A percentile compares a stretch with the other conserved stretches of the same genome.
Conservation (phyloP, 1,284 basidiomycete species). For the Tetrapyrgos nigripes region DNA sequence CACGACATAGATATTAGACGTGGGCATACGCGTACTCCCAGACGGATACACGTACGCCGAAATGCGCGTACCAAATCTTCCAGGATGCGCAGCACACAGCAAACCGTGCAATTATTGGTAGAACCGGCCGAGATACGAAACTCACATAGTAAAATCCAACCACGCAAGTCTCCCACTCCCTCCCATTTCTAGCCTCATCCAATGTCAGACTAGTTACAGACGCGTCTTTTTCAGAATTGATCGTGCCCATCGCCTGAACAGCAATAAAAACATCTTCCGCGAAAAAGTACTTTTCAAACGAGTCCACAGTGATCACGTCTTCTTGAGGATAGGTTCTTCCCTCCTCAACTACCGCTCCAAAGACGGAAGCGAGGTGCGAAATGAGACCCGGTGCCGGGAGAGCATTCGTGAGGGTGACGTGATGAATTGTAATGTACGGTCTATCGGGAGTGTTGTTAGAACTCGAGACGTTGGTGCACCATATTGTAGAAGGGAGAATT, state of each 20-base stretch:
- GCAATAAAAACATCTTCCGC: constrained; percentile 80
- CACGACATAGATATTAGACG: neutral
- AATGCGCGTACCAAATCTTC: too few species aligned
- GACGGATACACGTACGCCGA: neutral
- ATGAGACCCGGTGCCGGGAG: constrained; percentile 54
- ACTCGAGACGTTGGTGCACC: constrained; percentile 31
- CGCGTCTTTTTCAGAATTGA: constrained; percentile 30
- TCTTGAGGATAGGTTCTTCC: constrained; percentile 90
- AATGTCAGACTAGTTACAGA: constrained; percentile 28
- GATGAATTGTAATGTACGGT: constrained; percentile 58
- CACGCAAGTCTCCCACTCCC: constrained; percentile 72
- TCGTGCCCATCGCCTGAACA: constrained; percentile 42
- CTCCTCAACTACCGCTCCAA: constrained; percentile 77
- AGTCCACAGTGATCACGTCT: constrained; percentile 53
- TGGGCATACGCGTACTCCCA: too few species aligned
- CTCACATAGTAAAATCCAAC: constrained; percentile 86
- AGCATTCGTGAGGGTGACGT: constrained; percentile 62
- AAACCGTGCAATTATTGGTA: too few species aligned
- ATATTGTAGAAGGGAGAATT: constrained; percentile 42
- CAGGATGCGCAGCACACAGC: too few species aligned
- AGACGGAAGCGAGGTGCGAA: constrained; percentile 66
- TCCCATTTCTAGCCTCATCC: constrained; percentile 47
- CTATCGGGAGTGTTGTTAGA: constrained; percentile 29
- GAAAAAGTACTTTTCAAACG: constrained; percentile 80
- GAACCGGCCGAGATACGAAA: constrained; percentile 13